Percentiles rank a stretch among this genome's conserved stretches.
phyloP scores from a whole-genome alignment of 2,329 filamentous ascomycete genomes.

The Conoideocrella luteorostrata region DNA sequence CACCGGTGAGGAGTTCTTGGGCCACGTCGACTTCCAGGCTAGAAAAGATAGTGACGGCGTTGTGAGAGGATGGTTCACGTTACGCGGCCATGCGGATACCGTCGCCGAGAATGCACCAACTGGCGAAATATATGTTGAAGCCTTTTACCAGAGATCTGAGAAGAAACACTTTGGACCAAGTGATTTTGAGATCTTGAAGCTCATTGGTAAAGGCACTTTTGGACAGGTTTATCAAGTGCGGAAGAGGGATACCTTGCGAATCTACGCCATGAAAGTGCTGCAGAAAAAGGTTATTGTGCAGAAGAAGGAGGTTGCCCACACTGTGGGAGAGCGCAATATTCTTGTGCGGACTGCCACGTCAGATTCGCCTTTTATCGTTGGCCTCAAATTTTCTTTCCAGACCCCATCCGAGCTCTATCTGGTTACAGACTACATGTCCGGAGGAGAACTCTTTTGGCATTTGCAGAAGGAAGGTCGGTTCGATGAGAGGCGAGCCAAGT shows the following conservation, averaged over 20 bases:
- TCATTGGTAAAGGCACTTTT: conserved; percentile 97
- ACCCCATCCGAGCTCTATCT: conserved; percentile 93
- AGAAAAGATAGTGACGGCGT: conserved; percentile 60
- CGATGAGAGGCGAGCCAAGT: conserved; percentile 89
- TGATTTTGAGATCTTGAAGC: conserved; percentile 91
- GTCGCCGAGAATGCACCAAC: conserved; percentile 65
- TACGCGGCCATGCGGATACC: conserved; percentile 70
- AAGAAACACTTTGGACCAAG: conserved; percentile 90
- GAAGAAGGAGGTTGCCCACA: conserved; percentile 98
- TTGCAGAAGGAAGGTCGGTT: conserved; percentile 95
- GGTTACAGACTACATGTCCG: conserved; percentile 99
- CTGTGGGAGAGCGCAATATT: conserved; percentile 94
- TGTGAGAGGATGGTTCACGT: conserved; percentile 77
- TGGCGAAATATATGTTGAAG: conserved; percentile 83
- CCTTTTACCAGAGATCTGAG: conserved; percentile 78
- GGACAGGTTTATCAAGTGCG: conserved; percentile 97
- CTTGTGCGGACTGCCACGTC: conserved; percentile 91
- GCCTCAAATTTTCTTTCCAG: conserved; percentile 97
- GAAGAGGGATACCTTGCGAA: conserved; percentile 91
- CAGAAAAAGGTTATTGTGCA: conserved; percentile 99
- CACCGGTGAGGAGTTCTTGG: conserved; percentile 82
- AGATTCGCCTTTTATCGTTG: conserved; percentile 95
- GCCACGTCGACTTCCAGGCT: conserved; percentile 76
- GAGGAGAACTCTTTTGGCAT: conserved; percentile 97
- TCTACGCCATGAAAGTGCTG: conserved; percentile 98